phyloP scores from a whole-genome alignment of 2,329 filamentous ascomycete genomes.

The Epichloe typhina region DNA sequence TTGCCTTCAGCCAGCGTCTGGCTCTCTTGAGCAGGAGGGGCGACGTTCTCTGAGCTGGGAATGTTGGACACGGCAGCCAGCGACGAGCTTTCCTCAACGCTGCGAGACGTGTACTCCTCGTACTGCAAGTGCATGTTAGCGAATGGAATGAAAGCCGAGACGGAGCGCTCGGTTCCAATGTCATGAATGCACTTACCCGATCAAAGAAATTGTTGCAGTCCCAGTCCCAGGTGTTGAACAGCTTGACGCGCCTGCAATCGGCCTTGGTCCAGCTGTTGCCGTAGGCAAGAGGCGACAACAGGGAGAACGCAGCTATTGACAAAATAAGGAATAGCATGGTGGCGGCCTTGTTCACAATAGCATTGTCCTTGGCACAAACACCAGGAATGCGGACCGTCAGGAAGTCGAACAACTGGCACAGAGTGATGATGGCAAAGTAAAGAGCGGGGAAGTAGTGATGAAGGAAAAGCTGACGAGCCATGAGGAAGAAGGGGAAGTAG shows the following conservation, averaged over 20 bases:
- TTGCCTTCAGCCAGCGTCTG: neutral
- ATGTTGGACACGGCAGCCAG: slow-evolving; percentile 17
- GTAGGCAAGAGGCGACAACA: slow-evolving; percentile 85
- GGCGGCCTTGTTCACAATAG: slow-evolving; percentile 60
- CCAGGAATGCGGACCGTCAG: slow-evolving; percentile 57
- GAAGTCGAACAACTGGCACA: slow-evolving; percentile 86
- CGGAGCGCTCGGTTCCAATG: too few species aligned
- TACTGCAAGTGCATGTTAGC: slow-evolving; percentile 9
- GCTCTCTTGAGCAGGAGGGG: neutral
- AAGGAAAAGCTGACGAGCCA: slow-evolving; percentile 95
- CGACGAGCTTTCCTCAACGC: slow-evolving; percentile 9
- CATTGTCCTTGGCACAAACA: slow-evolving; percentile 51
- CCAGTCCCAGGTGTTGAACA: slow-evolving; percentile 88
- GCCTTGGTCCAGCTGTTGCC: slow-evolving; percentile 87
- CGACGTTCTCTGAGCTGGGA: slow-evolving; percentile 13
- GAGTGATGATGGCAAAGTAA: slow-evolving; percentile 82
- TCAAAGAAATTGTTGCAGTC: slow-evolving; percentile 91
- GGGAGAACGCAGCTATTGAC: slow-evolving; percentile 60
- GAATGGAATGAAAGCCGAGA: neutral
- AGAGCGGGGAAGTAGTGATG: slow-evolving; percentile 98
- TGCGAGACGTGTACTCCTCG: slow-evolving; percentile 8
- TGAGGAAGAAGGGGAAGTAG: slow-evolving; percentile 97
- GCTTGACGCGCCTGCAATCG: slow-evolving; percentile 76
- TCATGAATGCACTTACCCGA: slow-evolving; percentile 51
- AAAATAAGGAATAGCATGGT: slow-evolving; percentile 62